These are phyloP conservation scores for Terfezia claveryi DNA, from an alignment of 495 filamentous ascomycete genomes.

Conservation along the genomic window DNA sequence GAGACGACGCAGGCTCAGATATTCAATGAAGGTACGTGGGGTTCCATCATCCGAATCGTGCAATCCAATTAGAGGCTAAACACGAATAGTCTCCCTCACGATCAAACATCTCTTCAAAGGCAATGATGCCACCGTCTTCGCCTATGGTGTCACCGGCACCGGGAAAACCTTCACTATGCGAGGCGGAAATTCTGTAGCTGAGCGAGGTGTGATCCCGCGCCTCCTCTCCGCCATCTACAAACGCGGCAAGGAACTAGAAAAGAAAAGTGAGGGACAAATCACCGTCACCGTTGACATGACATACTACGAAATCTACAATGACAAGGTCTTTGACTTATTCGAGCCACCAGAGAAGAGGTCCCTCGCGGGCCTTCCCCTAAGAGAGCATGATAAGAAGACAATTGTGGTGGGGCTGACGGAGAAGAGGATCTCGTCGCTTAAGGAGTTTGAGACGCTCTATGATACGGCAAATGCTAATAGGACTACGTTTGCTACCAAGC, in stretches of 20 bases:
- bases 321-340: slow-evolving; percentile 84
- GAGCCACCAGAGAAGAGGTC: slow-evolving; percentile 80
- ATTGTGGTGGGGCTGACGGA: slow-evolving; percentile 83
- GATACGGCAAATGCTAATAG: slow-evolving; percentile 87
- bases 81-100: slow-evolving; percentile 38
- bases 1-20: slow-evolving; percentile 59
- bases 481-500: slow-evolving; percentile 78
- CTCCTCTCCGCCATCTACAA: slow-evolving; percentile 74
- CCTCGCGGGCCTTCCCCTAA: slow-evolving; percentile 57
- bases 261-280: slow-evolving; percentile 55
- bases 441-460: slow-evolving; percentile 82
- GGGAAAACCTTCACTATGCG: slow-evolving; percentile 98
- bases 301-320: slow-evolving; percentile 98
- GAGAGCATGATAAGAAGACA: slow-evolving; percentile 82
- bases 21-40: slow-evolving; percentile 51
- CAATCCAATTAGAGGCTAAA: slow-evolving; percentile 12
- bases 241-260: slow-evolving; percentile 63
- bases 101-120: slow-evolving; percentile 86
- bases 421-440: slow-evolving; percentile 58
- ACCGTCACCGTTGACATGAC: slow-evolving; percentile 59
- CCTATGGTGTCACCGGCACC: slow-evolving; percentile 86
- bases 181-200: slow-evolving; percentile 68
- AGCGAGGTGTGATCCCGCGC: slow-evolving; percentile 77
- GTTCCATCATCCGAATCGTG: neutral
- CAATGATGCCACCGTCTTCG: slow-evolving; percentile 82